These are phyloP conservation scores for Aspergillus sparsus DNA, from an alignment of 495 filamentous ascomycete genomes.

Conservation along the genomic window DNA sequence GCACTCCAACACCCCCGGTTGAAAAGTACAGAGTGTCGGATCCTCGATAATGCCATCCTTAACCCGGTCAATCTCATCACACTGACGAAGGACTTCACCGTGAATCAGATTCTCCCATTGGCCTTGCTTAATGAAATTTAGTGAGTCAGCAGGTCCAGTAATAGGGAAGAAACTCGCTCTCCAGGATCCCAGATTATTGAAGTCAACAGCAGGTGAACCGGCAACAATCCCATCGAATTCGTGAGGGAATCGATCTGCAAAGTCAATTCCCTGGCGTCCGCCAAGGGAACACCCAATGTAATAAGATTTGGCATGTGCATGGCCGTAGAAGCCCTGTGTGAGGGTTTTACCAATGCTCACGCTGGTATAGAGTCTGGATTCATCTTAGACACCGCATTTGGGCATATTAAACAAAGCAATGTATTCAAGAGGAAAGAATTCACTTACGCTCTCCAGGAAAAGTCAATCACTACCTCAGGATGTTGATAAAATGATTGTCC, in stretches of 20 bases:
- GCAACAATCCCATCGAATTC: constrained; percentile 60
- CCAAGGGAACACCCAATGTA: constrained; percentile 49
- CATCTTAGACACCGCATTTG: neutral
- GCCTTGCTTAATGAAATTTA: constrained; percentile 45
- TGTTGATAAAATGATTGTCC: constrained; percentile 47
- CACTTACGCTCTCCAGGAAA: constrained; percentile 25
- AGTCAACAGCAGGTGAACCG: constrained; percentile 44
- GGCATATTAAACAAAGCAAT: neutral
- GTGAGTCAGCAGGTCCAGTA: constrained; percentile 37
- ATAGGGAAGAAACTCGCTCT: constrained; percentile 31
- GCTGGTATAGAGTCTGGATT: neutral
- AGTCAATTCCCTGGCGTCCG: constrained; percentile 43
- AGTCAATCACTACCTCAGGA: constrained; percentile 46
- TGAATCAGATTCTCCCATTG: constrained; percentile 47
- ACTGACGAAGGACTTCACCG: constrained; percentile 54
- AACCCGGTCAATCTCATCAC: constrained; percentile 56
- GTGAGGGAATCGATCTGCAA: constrained; percentile 36
- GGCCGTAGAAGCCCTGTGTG: constrained; percentile 9
- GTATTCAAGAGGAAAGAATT: neutral
- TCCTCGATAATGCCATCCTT: constrained; percentile 57
- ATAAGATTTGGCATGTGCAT: constrained; percentile 31
- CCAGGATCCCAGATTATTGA: constrained; percentile 46
- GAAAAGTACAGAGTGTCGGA: constrained; percentile 52
- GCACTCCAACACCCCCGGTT: constrained; percentile 50
- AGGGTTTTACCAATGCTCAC: constrained; percentile 15